Evolutionary conservation across 192 early-diverging fungal genomes (phyloP).

Genomic region (Linderina pennispora): DNA sequence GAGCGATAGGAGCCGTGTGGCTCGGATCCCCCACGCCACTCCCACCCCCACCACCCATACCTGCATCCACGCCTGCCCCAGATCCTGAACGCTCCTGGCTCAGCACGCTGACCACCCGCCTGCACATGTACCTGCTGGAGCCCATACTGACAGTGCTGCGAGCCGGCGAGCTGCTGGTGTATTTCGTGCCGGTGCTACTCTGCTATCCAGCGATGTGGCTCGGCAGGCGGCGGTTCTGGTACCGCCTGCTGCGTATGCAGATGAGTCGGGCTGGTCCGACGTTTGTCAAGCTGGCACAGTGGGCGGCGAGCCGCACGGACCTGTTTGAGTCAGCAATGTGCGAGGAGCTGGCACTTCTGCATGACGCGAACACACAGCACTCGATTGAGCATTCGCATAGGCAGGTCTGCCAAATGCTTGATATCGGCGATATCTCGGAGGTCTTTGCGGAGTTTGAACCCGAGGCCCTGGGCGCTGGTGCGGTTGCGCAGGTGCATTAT

Average conservation of each 20-base stretch:
- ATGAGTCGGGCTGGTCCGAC: slow-evolving; percentile 90
- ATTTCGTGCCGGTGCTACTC: slow-evolving; percentile 67
- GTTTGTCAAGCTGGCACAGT: slow-evolving; percentile 95
- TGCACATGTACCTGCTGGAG: slow-evolving; percentile 12
- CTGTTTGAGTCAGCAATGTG: slow-evolving; percentile 76
- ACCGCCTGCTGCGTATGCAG: slow-evolving; percentile 64
- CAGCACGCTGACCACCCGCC: no score
- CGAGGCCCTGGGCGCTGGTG: slow-evolving; percentile 82
- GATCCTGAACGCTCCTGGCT: no score
- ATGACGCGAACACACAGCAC: slow-evolving; percentile 77
- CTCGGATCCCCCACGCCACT: no score
- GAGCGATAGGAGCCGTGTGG: no score
- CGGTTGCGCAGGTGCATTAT: slow-evolving; percentile 84
- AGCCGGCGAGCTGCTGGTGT: slow-evolving; percentile 52
- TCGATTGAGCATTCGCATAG: slow-evolving; percentile 58
- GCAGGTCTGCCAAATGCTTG: slow-evolving; percentile 60
- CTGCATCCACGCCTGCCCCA: no score
- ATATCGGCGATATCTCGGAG: slow-evolving; percentile 55
- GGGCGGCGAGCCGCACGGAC: slow-evolving; percentile 88
- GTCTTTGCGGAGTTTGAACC: slow-evolving; percentile 75
- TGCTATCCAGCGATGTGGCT: slow-evolving; percentile 54
- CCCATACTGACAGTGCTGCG: slow-evolving; percentile 39
- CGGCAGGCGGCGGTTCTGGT: slow-evolving; percentile 62
- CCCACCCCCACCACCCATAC: no score
- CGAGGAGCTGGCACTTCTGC: slow-evolving; percentile 66